Conservation (phyloP, 2,329 filamentous ascomycete genomes). For the Sporothrix schenckii region DNA sequence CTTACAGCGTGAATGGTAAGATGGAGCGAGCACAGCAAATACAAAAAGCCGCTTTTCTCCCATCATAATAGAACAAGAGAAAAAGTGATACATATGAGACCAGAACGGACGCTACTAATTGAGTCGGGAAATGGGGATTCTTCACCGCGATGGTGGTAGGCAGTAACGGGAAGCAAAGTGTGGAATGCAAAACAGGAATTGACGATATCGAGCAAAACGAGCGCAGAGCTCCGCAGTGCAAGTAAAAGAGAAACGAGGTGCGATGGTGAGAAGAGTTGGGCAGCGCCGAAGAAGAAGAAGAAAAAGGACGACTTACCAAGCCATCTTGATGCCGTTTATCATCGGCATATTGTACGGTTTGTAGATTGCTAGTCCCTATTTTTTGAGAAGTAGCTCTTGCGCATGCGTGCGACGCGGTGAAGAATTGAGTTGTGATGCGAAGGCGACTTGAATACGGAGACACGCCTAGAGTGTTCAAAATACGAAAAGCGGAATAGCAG, state of each 20-base stretch:
- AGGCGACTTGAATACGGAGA: neutral
- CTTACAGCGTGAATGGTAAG: neutral
- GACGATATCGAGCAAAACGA: neutral
- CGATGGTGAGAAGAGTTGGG: neutral
- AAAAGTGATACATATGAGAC: neutral
- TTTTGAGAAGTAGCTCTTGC: neutral
- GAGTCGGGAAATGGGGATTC: neutral
- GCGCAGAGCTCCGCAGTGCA: neutral
- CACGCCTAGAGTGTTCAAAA: constrained; percentile 5
- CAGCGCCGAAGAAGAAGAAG: constrained; percentile 29
- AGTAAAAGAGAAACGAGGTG: constrained; percentile 17
- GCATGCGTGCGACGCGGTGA: neutral
- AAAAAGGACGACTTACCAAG: constrained; percentile 60
- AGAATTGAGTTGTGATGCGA: neutral
- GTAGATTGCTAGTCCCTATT: neutral
- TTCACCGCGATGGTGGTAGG: neutral
- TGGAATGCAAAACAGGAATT: neutral
- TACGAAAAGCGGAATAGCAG: neutral
- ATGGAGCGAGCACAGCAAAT: neutral
- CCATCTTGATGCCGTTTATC: constrained; percentile 72
- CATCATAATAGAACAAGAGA: neutral
- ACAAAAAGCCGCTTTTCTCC: neutral
- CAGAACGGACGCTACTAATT: neutral
- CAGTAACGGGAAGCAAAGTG: neutral
- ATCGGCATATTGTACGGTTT: constrained; percentile 59